phyloP scores from a whole-genome alignment of 1,139 yeast genomes.

The Torulaspora globosa region DNA sequence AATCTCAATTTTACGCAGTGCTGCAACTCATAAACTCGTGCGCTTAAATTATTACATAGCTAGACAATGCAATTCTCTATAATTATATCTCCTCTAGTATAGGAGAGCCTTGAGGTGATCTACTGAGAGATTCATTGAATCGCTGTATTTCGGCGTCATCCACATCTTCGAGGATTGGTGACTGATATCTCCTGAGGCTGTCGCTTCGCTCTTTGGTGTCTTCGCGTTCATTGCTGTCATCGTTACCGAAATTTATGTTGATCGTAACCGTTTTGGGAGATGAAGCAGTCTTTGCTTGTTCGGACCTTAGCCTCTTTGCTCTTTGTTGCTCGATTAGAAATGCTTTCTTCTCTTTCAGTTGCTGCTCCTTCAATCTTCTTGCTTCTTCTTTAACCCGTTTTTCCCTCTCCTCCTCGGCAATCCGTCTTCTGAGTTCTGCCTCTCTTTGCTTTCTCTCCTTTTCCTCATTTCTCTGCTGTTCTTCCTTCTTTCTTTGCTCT shows the following conservation, averaged over 20 bases:
- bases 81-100: conserved; percentile 26
- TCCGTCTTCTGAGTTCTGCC: conserved; percentile 5
- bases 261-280: conserved; percentile 9
- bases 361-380: conserved; percentile 2
- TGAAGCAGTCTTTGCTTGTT: neutral
- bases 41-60: neutral
- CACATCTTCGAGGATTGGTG: conserved; percentile 31
- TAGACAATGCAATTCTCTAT: neutral
- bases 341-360: conserved; percentile 10
- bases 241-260: conserved; percentile 10
- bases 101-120: conserved; percentile 26
- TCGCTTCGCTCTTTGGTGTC: neutral
- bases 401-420: conserved; percentile 9
- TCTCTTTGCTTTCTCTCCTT: conserved; percentile 7
- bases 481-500: conserved; percentile 3
- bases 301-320: conserved; percentile 8
- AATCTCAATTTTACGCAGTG: too few relatives aligned
- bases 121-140: conserved; percentile 22
- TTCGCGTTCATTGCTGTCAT: neutral
- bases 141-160: conserved; percentile 33
- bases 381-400: conserved; percentile 5
- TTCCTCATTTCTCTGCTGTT: conserved; percentile 3
- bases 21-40: neutral
- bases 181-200: conserved; percentile 4
- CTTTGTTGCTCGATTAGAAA: conserved; percentile 6